Evolutionary conservation across 306 rosid genomes (phyloP).

Genomic region (Lathyrus tuberosus): DNA sequence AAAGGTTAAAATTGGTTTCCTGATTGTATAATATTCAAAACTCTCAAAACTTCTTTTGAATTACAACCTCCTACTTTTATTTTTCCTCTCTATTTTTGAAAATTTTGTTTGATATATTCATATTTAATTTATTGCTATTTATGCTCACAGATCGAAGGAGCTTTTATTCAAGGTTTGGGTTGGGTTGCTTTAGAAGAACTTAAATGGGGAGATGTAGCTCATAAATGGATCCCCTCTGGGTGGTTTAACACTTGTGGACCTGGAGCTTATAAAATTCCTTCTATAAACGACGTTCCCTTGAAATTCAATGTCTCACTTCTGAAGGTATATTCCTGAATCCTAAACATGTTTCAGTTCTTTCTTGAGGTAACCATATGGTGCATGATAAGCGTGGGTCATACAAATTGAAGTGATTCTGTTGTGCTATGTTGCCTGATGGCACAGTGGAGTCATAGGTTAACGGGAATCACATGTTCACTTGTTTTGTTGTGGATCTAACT

Average conservation of each 20-base stretch:
- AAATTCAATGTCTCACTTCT: constrained; percentile 81
- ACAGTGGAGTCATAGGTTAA: constrained; percentile 17
- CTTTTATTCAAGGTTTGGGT: constrained; percentile 94
- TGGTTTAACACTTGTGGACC: constrained; percentile 80
- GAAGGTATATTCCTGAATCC: constrained; percentile 60
- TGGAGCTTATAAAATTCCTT: constrained; percentile 89
- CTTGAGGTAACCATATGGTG: neutral
- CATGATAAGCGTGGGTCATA: constrained; percentile 4
- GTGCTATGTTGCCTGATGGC: constrained; percentile 7
- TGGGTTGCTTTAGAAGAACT: constrained; percentile 96
- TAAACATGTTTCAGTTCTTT: constrained; percentile 26
- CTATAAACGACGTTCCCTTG: constrained; percentile 80
- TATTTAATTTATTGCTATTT: constrained; percentile 31
- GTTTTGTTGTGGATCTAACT: constrained; percentile 30
- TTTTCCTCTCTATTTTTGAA: constrained; percentile 21
- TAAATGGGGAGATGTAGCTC: constrained; percentile 96
- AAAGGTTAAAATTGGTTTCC: constrained; percentile 5
- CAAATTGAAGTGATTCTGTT: neutral
- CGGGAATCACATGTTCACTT: neutral
- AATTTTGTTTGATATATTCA: constrained; percentile 26
- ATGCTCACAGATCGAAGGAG: constrained; percentile 79
- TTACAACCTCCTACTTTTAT: constrained; percentile 5
- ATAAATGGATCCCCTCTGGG: constrained; percentile 82
- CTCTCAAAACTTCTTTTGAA: constrained; percentile 10
- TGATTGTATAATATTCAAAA: constrained; percentile 15